Evolutionary conservation across 2,329 filamentous ascomycete genomes (phyloP).

Genomic region (Eutypella sp.): DNA sequence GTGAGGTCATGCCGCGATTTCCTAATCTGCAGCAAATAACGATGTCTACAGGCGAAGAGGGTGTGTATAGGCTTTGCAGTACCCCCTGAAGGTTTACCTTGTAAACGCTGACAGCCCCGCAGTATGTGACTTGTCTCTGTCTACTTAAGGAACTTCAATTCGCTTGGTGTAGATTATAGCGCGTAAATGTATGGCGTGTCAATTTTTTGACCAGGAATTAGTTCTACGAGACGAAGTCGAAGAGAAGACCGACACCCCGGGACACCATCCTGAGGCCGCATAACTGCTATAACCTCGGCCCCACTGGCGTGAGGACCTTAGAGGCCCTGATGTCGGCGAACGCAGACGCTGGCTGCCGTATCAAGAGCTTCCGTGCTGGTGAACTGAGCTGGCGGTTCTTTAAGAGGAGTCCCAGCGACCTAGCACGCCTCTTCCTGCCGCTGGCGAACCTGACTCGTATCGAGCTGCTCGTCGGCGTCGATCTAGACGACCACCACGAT

Average conservation of each 20-base stretch:
- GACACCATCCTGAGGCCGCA: slow-evolving; percentile 3
- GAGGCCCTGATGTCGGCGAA: slow-evolving; percentile 19
- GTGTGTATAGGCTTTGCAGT: neutral
- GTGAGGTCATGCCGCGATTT: slow-evolving; percentile 18
- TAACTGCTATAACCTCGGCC: slow-evolving; percentile 4
- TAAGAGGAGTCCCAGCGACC: slow-evolving; percentile 8
- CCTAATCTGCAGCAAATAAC: slow-evolving; percentile 14
- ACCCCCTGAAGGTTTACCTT: too few relatives aligned
- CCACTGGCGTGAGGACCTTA: slow-evolving; percentile 16
- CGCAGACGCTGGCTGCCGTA: slow-evolving; percentile 8
- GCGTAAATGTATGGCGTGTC: too few relatives aligned
- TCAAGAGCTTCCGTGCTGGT: slow-evolving; percentile 15
- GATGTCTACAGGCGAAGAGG: slow-evolving; percentile 10
- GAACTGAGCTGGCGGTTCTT: slow-evolving; percentile 21
- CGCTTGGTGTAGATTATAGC: too few relatives aligned
- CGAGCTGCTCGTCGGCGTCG: slow-evolving; percentile 15
- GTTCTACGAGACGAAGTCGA: too few relatives aligned
- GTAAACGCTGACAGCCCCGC: too few relatives aligned
- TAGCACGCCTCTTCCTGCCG: slow-evolving; percentile 15
- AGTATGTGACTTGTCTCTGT: too few relatives aligned
- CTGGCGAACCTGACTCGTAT: slow-evolving; percentile 17
- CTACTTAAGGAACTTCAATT: too few relatives aligned
- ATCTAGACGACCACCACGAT: slow-evolving; percentile 6
- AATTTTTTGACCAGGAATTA: too few relatives aligned
- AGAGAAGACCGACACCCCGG: slow-evolving; percentile 8